These are phyloP conservation scores for Solanum tacnaense DNA, from an alignment of 257 asterid genomes.

Conservation along the genomic window DNA sequence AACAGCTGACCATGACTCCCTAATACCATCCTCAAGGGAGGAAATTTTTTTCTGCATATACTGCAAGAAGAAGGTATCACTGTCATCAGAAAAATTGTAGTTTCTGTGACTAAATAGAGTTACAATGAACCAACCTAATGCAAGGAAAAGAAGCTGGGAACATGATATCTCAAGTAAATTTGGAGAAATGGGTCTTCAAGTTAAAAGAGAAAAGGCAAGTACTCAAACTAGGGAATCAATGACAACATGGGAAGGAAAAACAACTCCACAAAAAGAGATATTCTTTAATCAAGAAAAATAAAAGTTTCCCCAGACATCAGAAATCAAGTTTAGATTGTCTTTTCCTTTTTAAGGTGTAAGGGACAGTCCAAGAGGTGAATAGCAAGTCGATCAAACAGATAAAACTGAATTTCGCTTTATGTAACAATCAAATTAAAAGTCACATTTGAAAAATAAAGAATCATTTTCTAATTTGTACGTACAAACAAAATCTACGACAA, in stretches of 20 bases:
- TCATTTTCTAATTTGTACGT: not conserved
- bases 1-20: constrained; percentile 69
- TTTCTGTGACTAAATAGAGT: not conserved
- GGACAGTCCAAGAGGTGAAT: not conserved
- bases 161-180: not conserved
- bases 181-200: not conserved
- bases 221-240: not conserved
- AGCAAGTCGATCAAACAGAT: not conserved
- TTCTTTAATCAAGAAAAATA: not conserved
- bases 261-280: not conserved
- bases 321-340: not conserved
- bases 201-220: not conserved
- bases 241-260: not conserved
- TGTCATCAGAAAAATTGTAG: not conserved
- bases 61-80: constrained; percentile 33
- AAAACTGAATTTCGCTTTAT: not conserved
- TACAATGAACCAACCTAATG: not conserved
- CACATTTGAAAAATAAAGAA: not conserved
- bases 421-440: not conserved
- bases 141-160: not conserved
- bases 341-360: not conserved
- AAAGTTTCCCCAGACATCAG: not conserved
- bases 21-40: constrained; percentile 71
- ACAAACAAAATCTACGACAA: not conserved
- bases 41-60: constrained; percentile 72